Evolutionary conservation across 169 alveolate species (phyloP), one percentile per base, ranked within the genome.

Genomic region (Eimeria maxima): DNA sequence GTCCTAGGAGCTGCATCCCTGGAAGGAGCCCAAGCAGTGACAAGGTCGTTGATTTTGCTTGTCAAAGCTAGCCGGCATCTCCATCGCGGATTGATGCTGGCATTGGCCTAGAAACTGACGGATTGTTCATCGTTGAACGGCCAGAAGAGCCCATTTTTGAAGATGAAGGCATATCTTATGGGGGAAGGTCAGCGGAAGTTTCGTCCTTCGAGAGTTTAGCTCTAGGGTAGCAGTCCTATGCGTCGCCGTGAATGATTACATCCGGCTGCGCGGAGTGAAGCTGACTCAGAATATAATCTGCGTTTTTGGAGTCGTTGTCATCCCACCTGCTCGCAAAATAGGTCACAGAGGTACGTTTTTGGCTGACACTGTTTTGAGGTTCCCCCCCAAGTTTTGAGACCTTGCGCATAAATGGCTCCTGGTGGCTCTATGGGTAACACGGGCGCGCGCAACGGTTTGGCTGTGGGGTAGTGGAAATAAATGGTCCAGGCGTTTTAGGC

Each of bases 71-170:
- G 74, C 67, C 71, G 90, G 4, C 44, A 29, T n/a, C 27, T 29
- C 71, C 55, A 18, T 53, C 90, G 63, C 45, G 42, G 71, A 42
- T 33, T 81, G 93, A 24, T 86, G 93, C 18, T n/a, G 55, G 78
- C 38, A 13, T 45, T 69, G 78, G 87, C 87, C 47, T 3, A 24
- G 47, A 45, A 76, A 10, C 87, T 10, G 53, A 73, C 84, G 22
- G 60, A n/a, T 18, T 13, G 60, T 22, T 29, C 65, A 65, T 24
- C 50, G n/a, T 22, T 33, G n/a, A 69, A 69, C 10, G 27, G n/a
- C n/a, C 80, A 69, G 80, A 69, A 29, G 50, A 69, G 80, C 80
- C 3, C 80, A 11, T 69, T 33, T 33, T 33, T 69, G 50, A 67
- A 67, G 76, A 69, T 69, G n/a, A 27, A 69, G 22, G 50, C 44